These are phyloP conservation scores for Phytophthora constricta DNA, from an alignment of 352 stramenopile genomes.

Conservation along the genomic window DNA sequence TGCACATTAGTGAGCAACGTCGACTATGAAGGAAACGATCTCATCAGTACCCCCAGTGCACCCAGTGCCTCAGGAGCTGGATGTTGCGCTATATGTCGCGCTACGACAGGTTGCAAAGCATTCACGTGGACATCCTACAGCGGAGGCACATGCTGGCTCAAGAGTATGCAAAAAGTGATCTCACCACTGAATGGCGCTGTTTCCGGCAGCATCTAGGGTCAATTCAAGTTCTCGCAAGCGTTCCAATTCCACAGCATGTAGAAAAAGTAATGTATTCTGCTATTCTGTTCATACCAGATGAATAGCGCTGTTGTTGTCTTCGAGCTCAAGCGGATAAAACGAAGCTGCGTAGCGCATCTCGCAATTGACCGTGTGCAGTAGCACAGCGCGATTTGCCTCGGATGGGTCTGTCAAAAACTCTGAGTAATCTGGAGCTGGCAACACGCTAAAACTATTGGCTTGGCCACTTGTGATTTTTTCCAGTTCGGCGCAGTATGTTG, in stretches of 20 bases:
- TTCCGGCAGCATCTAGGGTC: conserved; percentile 31
- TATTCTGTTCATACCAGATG: neutral
- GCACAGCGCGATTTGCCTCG: conserved; percentile 9
- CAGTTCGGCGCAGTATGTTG: conserved; percentile 17
- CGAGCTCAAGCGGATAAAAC: conserved; percentile 12
- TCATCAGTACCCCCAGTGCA: conserved; percentile 22
- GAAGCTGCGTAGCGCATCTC: neutral
- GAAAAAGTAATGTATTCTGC: neutral
- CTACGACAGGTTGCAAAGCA: conserved; percentile 36
- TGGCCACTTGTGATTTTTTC: conserved; percentile 15
- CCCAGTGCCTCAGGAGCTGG: conserved; percentile 21
- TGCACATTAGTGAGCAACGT: conserved; percentile 38
- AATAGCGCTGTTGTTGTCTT: conserved; percentile 22
- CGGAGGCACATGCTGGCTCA: conserved; percentile 67
- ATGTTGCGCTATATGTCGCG: conserved; percentile 40
- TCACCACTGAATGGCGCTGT: conserved; percentile 28
- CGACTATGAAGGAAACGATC: conserved; percentile 48
- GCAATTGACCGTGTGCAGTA: conserved; percentile 10
- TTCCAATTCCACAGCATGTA: neutral
- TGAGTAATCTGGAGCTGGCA: conserved; percentile 16
- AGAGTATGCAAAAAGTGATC: conserved; percentile 32
- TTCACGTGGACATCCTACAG: conserved; percentile 65
- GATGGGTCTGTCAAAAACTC: conserved; percentile 19
- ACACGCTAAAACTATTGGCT: conserved; percentile 9
- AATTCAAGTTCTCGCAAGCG: neutral